These are phyloP conservation scores for Colletotrichum shisoi DNA, from an alignment of 2,329 filamentous ascomycete genomes.

Conservation along the genomic window DNA sequence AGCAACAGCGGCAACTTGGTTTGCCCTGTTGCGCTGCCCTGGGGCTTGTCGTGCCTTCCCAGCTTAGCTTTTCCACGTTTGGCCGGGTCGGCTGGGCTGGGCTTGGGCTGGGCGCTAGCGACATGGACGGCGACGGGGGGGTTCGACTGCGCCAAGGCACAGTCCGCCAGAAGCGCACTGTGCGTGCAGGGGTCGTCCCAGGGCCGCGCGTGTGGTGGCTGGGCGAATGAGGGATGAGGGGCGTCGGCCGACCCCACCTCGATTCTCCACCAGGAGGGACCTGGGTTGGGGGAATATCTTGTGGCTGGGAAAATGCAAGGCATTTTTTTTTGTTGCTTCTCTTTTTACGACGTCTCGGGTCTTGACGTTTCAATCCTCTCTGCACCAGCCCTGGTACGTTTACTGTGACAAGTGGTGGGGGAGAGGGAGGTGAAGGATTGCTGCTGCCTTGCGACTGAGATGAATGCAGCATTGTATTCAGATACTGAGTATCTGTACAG, in stretches of 20 bases:
- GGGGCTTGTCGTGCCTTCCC: conserved; percentile 5
- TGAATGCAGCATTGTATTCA: not conserved
- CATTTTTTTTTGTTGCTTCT: not conserved
- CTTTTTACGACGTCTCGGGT: too few relatives aligned
- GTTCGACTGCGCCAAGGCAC: conserved; percentile 20
- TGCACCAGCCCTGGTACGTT: not conserved
- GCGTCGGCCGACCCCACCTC: not conserved
- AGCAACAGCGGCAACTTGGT: not conserved
- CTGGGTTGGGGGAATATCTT: conserved; percentile 34
- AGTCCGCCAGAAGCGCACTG: conserved; percentile 13
- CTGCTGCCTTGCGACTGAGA: conserved; percentile 7
- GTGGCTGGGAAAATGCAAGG: conserved; percentile 31
- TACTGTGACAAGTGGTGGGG: conserved; percentile 1
- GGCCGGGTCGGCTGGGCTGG: conserved; percentile 2
- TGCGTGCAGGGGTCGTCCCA: conserved; percentile 35
- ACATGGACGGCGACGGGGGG: not conserved
- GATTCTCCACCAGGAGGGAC: conserved; percentile 4
- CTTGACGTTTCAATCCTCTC: not conserved
- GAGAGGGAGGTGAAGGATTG: not conserved
- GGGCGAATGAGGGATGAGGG: conserved; percentile 34
- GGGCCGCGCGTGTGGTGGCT: conserved; percentile 39
- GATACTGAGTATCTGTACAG: not conserved
- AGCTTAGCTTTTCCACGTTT: conserved; percentile 7
- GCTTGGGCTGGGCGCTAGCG: conserved; percentile 9
- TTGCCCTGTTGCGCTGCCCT: conserved; percentile 21